Percentiles rank a stretch among this genome's conserved stretches.
Evolutionary conservation across 1,139 yeast species (phyloP).

Genomic region (Taphrina flavorubra): DNA sequence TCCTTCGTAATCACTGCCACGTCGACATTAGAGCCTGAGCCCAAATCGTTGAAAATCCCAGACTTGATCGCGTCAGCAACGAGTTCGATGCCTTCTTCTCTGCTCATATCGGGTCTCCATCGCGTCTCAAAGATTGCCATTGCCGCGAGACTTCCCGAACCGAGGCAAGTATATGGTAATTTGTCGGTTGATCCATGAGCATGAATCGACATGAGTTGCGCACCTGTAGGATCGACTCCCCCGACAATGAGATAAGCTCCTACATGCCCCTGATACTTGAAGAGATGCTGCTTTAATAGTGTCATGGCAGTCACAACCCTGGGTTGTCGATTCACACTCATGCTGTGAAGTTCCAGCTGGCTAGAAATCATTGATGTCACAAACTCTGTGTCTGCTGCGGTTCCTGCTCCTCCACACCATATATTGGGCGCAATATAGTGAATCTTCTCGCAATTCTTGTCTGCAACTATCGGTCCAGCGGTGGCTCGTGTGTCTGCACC

Average conservation of each 20-base stretch:
- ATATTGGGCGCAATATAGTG: constrained; percentile 90
- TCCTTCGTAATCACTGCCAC: constrained; percentile 95
- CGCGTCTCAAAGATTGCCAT: constrained; percentile 94
- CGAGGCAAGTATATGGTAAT: constrained; percentile 73
- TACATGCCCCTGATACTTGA: constrained; percentile 94
- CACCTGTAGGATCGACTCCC: constrained; percentile 91
- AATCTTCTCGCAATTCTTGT: constrained; percentile 94
- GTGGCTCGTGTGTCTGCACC: constrained; percentile 99
- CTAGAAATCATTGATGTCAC: constrained; percentile 91
- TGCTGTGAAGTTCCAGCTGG: constrained; percentile 84
- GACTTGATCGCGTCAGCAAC: constrained; percentile 94
- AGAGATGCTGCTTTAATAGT: constrained; percentile 89
- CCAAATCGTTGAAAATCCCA: constrained; percentile 98
- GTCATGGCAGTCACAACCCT: constrained; percentile 93
- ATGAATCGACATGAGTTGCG: constrained; percentile 88
- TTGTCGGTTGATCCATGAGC: constrained; percentile 96
- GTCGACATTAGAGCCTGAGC: constrained; percentile 97
- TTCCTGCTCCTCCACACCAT: constrained; percentile 95
- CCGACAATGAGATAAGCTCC: constrained; percentile 98
- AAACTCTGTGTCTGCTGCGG: constrained; percentile 98
- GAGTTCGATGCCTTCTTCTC: constrained; percentile 84
- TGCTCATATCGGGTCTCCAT: constrained; percentile 78
- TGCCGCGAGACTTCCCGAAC: constrained; percentile 98
- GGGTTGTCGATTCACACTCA: constrained; percentile 83
- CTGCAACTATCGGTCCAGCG: constrained; percentile 93